Evolutionary conservation across 306 rosid genomes (phyloP).

Genomic region (Quercus ilex): DNA sequence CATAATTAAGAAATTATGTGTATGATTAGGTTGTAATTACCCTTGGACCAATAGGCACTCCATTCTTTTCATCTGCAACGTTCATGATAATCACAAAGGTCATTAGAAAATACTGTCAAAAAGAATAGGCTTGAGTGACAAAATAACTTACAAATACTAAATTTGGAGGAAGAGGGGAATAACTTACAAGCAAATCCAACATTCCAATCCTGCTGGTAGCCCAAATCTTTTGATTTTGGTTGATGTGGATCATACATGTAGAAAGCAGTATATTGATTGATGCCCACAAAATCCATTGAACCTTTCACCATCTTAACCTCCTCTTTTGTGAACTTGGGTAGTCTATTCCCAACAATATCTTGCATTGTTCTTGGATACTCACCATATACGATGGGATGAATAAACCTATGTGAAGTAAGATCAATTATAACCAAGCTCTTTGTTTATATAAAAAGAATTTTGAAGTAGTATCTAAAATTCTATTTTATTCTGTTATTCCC

Average conservation of each 20-base stretch:
- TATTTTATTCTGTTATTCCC: background rate
- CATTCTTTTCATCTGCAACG: constrained; percentile 69
- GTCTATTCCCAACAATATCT: constrained; percentile 67
- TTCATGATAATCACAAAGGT: constrained; percentile 10
- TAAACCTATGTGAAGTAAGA: constrained; percentile 52
- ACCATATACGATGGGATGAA: constrained; percentile 86
- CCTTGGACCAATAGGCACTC: constrained; percentile 74
- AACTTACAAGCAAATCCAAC: constrained; percentile 80
- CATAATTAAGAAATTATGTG: background rate
- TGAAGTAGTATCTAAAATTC: background rate
- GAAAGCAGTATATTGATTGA: constrained; percentile 78
- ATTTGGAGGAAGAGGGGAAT: constrained; percentile 4
- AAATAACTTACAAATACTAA: background rate
- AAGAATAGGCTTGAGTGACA: background rate
- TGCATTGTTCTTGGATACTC: constrained; percentile 89
- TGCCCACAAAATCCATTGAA: constrained; percentile 72
- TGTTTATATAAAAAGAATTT: background rate
- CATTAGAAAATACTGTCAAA: background rate
- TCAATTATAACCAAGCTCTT: background rate
- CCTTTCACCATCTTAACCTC: constrained; percentile 85
- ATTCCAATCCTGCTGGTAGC: constrained; percentile 87
- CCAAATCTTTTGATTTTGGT: constrained; percentile 47
- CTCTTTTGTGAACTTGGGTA: constrained; percentile 77
- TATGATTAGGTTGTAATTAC: constrained; percentile 36
- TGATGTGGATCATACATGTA: constrained; percentile 59